Percentiles rank a stretch among this genome's conserved stretches.
phyloP scores from a whole-genome alignment of 306 rosid species.

The Trichosanthes truncata region DNA sequence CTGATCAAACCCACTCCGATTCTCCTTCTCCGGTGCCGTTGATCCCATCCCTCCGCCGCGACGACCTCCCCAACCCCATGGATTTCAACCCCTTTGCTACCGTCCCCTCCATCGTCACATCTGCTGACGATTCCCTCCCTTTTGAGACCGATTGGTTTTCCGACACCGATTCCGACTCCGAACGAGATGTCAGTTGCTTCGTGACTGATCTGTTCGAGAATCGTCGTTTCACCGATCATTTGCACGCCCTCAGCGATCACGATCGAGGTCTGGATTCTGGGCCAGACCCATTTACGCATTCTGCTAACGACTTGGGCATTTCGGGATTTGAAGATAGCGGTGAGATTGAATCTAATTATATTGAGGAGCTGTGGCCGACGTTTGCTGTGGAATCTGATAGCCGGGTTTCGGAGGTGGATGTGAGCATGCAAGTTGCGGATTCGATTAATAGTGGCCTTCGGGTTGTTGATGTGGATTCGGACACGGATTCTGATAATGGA shows the following conservation, averaged over 20 bases:
- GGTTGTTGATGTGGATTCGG: conserved; percentile 48
- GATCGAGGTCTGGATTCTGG: conserved; percentile 11
- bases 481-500: conserved; percentile 46
- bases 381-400: conserved; percentile 22
- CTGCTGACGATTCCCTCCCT: conserved; percentile 22
- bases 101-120: conserved; percentile 27
- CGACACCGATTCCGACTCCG: conserved; percentile 51
- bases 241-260: background rate
- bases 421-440: conserved; percentile 15
- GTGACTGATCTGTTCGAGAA: conserved; percentile 65
- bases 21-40: conserved; percentile 10
- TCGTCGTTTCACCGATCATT: conserved; percentile 17
- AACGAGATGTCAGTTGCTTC: conserved; percentile 44
- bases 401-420: conserved; percentile 19
- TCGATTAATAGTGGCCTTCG: conserved; percentile 36
- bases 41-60: conserved; percentile 14
- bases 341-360: conserved; percentile 16
- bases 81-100: conserved; percentile 26
- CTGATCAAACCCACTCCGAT: background rate
- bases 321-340: conserved; percentile 23
- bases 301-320: conserved; percentile 18
- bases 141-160: conserved; percentile 29
- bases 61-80: conserved; percentile 8
- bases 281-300: conserved; percentile 33
- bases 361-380: conserved; percentile 21